A percentile compares a stretch with the other conserved stretches of the same genome.
phyloP scores from a whole-genome alignment of 73 alveolate species.

The Symbiodinium natans region DNA sequence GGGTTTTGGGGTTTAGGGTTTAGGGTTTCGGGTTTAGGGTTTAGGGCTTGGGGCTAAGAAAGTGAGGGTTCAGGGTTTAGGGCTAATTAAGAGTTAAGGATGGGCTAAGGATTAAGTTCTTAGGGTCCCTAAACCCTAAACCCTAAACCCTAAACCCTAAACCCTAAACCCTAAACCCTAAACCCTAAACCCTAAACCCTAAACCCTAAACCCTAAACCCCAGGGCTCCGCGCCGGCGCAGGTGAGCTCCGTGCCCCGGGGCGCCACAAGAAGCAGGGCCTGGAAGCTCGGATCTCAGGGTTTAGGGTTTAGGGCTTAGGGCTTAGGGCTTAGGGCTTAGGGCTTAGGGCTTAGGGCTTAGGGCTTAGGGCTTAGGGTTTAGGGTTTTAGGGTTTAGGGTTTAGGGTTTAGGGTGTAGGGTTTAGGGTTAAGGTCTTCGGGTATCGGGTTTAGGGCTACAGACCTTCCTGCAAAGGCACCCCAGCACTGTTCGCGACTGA shows the following conservation, averaged over 20 bases:
- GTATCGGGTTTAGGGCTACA: no score
- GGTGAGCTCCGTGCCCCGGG: slow-evolving; percentile 50
- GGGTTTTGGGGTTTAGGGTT: no score
- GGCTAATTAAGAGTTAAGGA: no score
- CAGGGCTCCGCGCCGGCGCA: slow-evolving; percentile 23
- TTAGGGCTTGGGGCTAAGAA: no score
- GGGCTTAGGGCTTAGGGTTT: neutral
- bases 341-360: neutral
- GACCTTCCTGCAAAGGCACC: no score
- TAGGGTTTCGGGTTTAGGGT: no score
- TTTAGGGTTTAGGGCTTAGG: no score
- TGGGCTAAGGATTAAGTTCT: neutral
- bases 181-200: neutral
- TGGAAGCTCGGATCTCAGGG: no score
- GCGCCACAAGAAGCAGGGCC: slow-evolving; percentile 54
- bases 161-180: neutral
- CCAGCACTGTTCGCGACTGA: no score
- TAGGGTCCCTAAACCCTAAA: neutral
- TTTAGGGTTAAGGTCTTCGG: no score
- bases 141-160: neutral
- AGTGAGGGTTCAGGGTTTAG: no score
- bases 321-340: neutral
- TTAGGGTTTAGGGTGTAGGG: neutral
- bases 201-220: neutral
- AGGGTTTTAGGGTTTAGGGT: neutral